A percentile compares a stretch with the other conserved stretches of the same genome.
Conservation (phyloP, 2,329 filamentous ascomycete genomes). For the Sarocladium strictum region DNA sequence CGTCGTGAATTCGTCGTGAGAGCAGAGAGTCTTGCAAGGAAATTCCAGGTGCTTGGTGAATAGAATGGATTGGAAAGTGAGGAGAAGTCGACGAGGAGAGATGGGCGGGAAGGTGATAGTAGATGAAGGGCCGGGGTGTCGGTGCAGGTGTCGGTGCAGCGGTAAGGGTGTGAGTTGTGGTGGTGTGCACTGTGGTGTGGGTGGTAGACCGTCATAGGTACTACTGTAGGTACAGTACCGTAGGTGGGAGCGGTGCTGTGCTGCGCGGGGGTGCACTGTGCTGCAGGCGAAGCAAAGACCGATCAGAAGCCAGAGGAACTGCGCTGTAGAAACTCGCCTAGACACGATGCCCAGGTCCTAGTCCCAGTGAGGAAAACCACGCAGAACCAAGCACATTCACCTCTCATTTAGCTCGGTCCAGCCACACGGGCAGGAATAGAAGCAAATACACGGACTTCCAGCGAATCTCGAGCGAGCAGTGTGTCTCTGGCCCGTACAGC, state of each 20-base stretch:
- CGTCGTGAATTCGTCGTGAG: too few species aligned
- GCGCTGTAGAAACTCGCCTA: too few species aligned
- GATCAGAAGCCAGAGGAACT: too few species aligned
- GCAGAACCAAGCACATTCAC: neutral
- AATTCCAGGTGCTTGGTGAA: neutral
- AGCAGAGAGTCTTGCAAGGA: too few species aligned
- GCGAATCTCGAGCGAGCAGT: neutral
- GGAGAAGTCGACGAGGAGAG: neutral
- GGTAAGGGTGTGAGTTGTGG: neutral
- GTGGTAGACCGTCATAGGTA: too few species aligned
- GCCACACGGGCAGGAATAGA: conserved; percentile 1
- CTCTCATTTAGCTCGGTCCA: neutral
- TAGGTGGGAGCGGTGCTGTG: too few species aligned
- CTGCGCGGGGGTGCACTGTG: too few species aligned
- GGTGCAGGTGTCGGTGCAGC: neutral
- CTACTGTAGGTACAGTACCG: too few species aligned
- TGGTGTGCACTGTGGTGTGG: neutral
- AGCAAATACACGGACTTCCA: too few species aligned
- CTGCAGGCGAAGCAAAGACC: neutral
- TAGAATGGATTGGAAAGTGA: neutral
- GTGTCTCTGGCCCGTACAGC: neutral
- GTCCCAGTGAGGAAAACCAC: neutral
- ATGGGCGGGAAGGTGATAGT: neutral
- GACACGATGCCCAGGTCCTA: neutral
- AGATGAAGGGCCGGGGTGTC: neutral